Percentiles rank a stretch among this genome's conserved stretches.
These are phyloP conservation scores for Castanopsis chinensis DNA, from an alignment of 306 rosid species.

Conservation along the genomic window DNA sequence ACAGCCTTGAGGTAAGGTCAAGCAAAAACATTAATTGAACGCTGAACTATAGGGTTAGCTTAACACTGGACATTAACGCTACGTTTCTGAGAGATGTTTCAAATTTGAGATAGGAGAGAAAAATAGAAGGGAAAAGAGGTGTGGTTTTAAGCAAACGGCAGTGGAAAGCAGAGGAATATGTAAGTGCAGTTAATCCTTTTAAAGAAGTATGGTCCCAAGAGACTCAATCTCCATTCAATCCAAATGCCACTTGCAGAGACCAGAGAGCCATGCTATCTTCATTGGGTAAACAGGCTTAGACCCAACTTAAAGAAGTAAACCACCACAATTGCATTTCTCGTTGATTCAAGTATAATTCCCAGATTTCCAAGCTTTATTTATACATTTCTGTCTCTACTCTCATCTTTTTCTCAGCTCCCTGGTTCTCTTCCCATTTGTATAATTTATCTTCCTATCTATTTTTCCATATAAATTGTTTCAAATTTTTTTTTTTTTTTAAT, in stretches of 20 bases:
- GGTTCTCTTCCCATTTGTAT: too few species aligned
- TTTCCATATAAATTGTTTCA: too few species aligned
- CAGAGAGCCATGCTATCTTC: conserved; percentile 93
- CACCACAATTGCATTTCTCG: too few species aligned
- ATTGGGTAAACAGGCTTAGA: conserved; percentile 91
- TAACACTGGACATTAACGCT: too few species aligned
- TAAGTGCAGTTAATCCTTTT: conserved; percentile 63
- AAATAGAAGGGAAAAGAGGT: conserved; percentile 52
- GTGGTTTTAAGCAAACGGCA: conserved; percentile 68
- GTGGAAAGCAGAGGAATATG: conserved; percentile 78
- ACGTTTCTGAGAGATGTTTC: not conserved
- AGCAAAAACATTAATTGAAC: not conserved
- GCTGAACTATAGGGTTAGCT: too few species aligned
- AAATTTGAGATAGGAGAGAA: not conserved
- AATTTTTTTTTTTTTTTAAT: accelerated
- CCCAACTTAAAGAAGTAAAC: conserved; percentile 80
- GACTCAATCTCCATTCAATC: conserved; percentile 99
- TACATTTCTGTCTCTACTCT: too few species aligned
- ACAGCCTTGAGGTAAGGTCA: not conserved
- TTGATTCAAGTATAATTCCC: too few species aligned
- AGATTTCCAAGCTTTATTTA: too few species aligned
- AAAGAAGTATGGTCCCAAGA: conserved; percentile 62
- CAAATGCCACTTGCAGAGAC: conserved; percentile 83
- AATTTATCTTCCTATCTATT: too few species aligned
- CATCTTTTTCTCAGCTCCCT: too few species aligned